Conservation (phyloP, 2,329 filamentous ascomycete genomes). For the Neofusicoccum cordaticola region DNA sequence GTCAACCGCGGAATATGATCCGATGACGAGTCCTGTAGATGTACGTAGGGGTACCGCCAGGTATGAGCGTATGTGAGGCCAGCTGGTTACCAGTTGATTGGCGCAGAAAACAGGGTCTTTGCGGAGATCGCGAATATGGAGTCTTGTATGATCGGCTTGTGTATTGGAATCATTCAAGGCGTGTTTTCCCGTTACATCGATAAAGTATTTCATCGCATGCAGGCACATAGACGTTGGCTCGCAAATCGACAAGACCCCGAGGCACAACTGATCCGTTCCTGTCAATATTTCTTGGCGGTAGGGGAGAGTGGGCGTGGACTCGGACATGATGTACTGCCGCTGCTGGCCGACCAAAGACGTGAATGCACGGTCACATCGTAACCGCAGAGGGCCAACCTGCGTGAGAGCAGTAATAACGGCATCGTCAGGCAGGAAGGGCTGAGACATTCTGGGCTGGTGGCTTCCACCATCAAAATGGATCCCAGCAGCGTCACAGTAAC, state of each 20-base stretch:
- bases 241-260: background rate
- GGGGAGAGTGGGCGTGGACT: slow-evolving; percentile 44
- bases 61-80: slow-evolving; percentile 31
- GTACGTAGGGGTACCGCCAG: slow-evolving; percentile 33
- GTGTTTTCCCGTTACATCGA: background rate
- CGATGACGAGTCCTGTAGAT: slow-evolving; percentile 33
- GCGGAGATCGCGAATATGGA: slow-evolving; percentile 32
- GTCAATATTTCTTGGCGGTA: slow-evolving; percentile 31
- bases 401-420: slow-evolving; percentile 30
- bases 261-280: background rate
- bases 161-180: slow-evolving; percentile 23
- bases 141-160: slow-evolving; percentile 19
- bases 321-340: slow-evolving; percentile 51
- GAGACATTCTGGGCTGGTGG: background rate
- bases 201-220: background rate
- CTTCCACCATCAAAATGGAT: background rate
- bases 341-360: slow-evolving; percentile 48
- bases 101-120: slow-evolving; percentile 32
- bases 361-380: slow-evolving; percentile 35
- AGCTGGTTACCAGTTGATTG: slow-evolving; percentile 27
- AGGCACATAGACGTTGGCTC: background rate
- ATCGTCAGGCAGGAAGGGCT: background rate
- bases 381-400: slow-evolving; percentile 37
- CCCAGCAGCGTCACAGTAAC: background rate
- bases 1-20: slow-evolving; percentile 31